Conservation (phyloP, 805 yeast species). For the Yamadazyma sp. region DNA sequence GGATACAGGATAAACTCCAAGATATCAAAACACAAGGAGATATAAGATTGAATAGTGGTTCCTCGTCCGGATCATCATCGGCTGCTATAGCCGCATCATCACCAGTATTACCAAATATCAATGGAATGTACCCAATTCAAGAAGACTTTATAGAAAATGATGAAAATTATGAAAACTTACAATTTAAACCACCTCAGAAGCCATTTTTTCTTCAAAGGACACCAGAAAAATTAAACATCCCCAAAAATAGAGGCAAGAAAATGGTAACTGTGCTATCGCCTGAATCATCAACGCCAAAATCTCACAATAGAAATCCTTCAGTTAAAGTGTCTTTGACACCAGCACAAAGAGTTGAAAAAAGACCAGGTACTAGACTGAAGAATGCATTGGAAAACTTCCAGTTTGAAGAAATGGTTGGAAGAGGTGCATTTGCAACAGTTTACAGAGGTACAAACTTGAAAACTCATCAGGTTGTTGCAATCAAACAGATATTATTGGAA, state of each 20-base stretch:
- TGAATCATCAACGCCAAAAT: slow-evolving; percentile 15
- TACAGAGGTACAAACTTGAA: slow-evolving; percentile 67
- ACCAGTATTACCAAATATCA: no score
- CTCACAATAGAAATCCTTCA: slow-evolving; percentile 21
- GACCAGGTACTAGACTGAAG: slow-evolving; percentile 32
- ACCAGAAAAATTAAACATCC: slow-evolving; percentile 6
- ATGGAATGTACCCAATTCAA: slow-evolving; percentile 10
- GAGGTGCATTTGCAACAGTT: slow-evolving; percentile 90
- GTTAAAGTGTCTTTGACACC: slow-evolving; percentile 47
- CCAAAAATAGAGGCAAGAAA: slow-evolving; percentile 5
- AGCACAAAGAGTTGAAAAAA: slow-evolving; percentile 49
- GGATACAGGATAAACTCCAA: slow-evolving; percentile 21
- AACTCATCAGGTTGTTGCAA: slow-evolving; percentile 71
- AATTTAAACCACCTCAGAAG: slow-evolving; percentile 2
- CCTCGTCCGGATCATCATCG: not conserved
- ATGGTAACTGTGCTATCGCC: not conserved
- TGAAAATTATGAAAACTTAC: slow-evolving; percentile 11
- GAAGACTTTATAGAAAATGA: slow-evolving; percentile 8
- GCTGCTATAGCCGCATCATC: not conserved
- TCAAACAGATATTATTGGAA: slow-evolving; percentile 69
- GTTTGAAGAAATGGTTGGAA: slow-evolving; percentile 67
- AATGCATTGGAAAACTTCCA: slow-evolving; percentile 48
- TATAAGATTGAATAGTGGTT: slow-evolving; percentile 3
- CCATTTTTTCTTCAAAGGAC: slow-evolving; percentile 1
- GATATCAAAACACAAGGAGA: slow-evolving; percentile 5